Evolutionary conservation across 2,329 filamentous ascomycete genomes (phyloP), one percentile per base, ranked within the genome.

Genomic region (Proliferodiscus dingleyae): DNA sequence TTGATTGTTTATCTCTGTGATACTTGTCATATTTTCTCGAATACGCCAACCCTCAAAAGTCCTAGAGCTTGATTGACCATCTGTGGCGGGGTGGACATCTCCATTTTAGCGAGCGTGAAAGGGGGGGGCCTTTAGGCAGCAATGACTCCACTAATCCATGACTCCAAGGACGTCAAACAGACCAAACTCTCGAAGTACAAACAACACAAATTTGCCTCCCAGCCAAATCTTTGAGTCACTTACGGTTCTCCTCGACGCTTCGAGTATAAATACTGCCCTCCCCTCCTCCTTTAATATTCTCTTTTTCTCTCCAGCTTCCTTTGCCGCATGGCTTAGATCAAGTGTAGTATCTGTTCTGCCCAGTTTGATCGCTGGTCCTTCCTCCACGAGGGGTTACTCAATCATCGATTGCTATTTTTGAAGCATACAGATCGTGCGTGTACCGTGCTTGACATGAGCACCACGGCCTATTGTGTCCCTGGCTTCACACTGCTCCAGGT

Each of bases 401-500:
- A n/a, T n/a, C 33, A 33, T 45, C 43, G 39, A 47, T 50, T 36
- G 18, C 15, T 41, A 39, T 51, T 89, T 85, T 83, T 86, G 86
- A 72, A 44, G 57, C 50, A 57, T 74, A 56, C 66, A 63, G 63
- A 59, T 62, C 67, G 61, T 53, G 19, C 2, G 33, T 23, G 5
- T 54, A 75, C 78, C 75, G 80, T 74, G 81, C 82, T 86, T 84
- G 82, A 80, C 19, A 41, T 41, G 69, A 73, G 82, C 74, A 72
- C 65, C 65, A 21, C 9, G 58, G 63, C 63, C 66, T 77, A 85
- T 76, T 67, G 83, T 87, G 81, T 85, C 81, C 78, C 75, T 73
- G 75, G 80, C 79, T 77, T 82, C n/a, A 75, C 82, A 86, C 82
- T 86, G 76, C 70, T 73, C 80, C 73, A 73, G 78, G 78, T 66